Conservation (phyloP, 2,329 filamentous ascomycete genomes). For the Xylariaceae sp. region DNA sequence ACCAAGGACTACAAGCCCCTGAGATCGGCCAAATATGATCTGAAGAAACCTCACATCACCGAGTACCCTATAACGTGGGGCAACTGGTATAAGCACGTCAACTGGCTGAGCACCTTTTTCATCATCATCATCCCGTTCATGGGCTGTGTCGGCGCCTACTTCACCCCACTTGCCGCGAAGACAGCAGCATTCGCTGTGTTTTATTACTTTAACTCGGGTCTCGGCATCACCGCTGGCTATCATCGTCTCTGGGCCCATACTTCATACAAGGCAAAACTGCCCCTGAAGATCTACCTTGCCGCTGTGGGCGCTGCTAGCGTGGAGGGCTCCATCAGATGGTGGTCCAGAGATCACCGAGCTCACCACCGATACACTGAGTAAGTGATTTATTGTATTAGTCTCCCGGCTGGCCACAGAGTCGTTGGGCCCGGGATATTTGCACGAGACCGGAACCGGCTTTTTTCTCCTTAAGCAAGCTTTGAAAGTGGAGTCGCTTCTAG, state of each 20-base stretch:
- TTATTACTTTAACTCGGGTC: constrained; percentile 36
- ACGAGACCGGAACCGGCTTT: not conserved
- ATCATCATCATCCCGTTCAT: constrained; percentile 73
- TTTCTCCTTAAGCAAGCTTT: not conserved
- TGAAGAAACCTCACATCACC: constrained; percentile 78
- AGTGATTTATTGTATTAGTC: not conserved
- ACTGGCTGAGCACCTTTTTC: constrained; percentile 85
- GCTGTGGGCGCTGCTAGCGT: constrained; percentile 45
- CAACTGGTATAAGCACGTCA: constrained; percentile 91
- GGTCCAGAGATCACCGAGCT: constrained; percentile 46
- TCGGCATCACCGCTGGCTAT: constrained; percentile 38
- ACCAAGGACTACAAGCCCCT: constrained; percentile 43
- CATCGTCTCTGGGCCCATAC: constrained; percentile 42
- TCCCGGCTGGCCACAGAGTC: not conserved
- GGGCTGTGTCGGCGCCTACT: constrained; percentile 70
- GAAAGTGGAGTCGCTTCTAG: not conserved
- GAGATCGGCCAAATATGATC: constrained; percentile 44
- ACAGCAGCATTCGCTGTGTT: constrained; percentile 43
- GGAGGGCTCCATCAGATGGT: constrained; percentile 48
- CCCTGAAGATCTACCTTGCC: constrained; percentile 46
- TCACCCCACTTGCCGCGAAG: constrained; percentile 55
- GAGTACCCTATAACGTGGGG: constrained; percentile 72
- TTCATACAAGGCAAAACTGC: constrained; percentile 42
- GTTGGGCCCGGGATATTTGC: not conserved
- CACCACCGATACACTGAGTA: constrained; percentile 49